Percentiles rank a stretch among this genome's conserved stretches.
phyloP scores from a whole-genome alignment of 139 green algal genomes.

The Chlorella sp. region DNA sequence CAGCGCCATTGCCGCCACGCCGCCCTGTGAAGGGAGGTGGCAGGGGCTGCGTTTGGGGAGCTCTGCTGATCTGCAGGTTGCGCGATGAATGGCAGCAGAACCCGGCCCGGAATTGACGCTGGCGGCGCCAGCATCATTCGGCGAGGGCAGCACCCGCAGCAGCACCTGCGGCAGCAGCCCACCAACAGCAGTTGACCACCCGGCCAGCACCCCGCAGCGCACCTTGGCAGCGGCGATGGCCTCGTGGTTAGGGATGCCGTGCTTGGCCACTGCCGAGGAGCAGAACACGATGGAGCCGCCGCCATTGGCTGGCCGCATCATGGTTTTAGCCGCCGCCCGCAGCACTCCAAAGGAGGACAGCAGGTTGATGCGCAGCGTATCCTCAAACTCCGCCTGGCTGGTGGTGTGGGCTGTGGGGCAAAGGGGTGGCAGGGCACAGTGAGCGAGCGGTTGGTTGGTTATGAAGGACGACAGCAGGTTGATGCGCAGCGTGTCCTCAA shows the following conservation, averaged over 20 bases:
- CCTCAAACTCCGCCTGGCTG: slow-evolving; percentile 62
- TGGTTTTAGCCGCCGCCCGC: slow-evolving; percentile 61
- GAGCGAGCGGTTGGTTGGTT: background rate
- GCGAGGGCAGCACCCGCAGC: background rate
- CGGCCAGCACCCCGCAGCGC: background rate
- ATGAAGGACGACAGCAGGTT: slow-evolving; percentile 83
- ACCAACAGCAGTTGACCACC: background rate
- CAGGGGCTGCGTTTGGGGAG: background rate
- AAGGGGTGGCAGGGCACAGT: background rate
- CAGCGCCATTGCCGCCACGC: slow-evolving; percentile 64
- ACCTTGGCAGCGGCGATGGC: slow-evolving; percentile 81
- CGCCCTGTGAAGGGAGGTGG: slow-evolving; percentile 51
- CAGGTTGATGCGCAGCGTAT: slow-evolving; percentile 68
- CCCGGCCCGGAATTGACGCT: background rate
- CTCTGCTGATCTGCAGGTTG: background rate
- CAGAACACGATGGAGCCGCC: slow-evolving; percentile 79
- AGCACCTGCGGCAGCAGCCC: background rate
- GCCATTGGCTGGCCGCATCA: slow-evolving; percentile 54
- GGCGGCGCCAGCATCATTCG: background rate
- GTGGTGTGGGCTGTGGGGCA: slow-evolving; percentile 66
- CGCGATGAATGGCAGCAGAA: background rate
- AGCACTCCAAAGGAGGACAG: slow-evolving; percentile 81
- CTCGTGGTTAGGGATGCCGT: slow-evolving; percentile 77
- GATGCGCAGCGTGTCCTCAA: slow-evolving; percentile 52
- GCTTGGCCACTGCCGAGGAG: slow-evolving; percentile 54